phyloP scores from a whole-genome alignment of 495 filamentous ascomycete genomes.

The Tetracladium marchalianum region DNA sequence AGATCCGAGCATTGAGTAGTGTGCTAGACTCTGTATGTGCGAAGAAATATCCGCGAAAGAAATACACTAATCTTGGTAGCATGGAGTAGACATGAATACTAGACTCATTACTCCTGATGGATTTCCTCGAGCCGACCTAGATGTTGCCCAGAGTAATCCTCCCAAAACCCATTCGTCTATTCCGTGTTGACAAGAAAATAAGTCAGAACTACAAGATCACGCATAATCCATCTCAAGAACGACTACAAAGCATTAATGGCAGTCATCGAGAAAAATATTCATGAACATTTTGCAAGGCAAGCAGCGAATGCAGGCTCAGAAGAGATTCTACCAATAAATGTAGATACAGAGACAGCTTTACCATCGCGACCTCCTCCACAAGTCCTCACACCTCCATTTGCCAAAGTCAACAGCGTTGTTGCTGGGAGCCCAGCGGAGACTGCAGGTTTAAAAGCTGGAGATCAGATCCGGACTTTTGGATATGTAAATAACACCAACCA shows the following conservation, averaged over 20 bases:
- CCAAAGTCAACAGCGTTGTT: conserved; percentile 79
- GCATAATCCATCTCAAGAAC: conserved; percentile 82
- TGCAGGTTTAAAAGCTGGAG: conserved; percentile 77
- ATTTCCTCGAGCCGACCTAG: conserved; percentile 86
- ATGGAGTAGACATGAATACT: conserved; percentile 89
- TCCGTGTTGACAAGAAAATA: conserved; percentile 1
- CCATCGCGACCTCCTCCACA: conserved; percentile 21
- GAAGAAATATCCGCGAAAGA: conserved; percentile 12
- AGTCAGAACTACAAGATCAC: conserved; percentile 85
- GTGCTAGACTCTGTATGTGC: conserved; percentile 76
- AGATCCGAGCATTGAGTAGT: conserved; percentile 71
- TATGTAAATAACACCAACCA: conserved; percentile 72
- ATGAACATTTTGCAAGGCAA: conserved; percentile 58
- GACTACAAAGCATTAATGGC: conserved; percentile 88
- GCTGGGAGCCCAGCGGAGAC: conserved; percentile 68
- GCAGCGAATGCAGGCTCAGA: conserved; percentile 11
- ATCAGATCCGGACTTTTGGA: conserved; percentile 77
- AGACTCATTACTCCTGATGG: conserved; percentile 82
- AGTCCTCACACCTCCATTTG: conserved; percentile 62
- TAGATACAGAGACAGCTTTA: conserved; percentile 22
- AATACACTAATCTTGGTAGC: conserved; percentile 38
- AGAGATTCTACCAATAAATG: not conserved
- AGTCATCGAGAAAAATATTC: conserved; percentile 69
- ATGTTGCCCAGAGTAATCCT: conserved; percentile 81
- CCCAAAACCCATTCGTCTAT: not conserved